Base-by-base conservation (phyloP, 192 early-diverging fungal genomes). In the Mortierella claussenii region DNA sequence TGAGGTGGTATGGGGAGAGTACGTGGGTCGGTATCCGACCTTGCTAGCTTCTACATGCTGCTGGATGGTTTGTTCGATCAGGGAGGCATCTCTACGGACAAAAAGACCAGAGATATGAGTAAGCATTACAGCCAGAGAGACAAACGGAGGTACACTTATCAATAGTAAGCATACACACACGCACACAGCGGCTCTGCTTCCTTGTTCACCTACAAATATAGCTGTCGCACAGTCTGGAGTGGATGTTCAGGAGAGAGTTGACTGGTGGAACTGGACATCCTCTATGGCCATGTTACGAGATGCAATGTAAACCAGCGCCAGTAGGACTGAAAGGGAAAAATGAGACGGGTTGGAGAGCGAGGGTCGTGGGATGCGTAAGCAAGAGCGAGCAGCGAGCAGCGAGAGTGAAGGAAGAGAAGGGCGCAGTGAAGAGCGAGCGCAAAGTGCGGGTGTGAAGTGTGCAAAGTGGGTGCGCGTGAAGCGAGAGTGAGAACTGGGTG, bases 251-350 rank as follows among this genome's bases (percentile, higher is more conserved):
- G 73, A 56, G 64, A 60, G 47, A 67, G 42, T 61, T 60, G 64
- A 42, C 59, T 66, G 63, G 53, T 67, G 57, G 59, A 67, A 76
- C 65, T 76, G 52, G 73, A 76, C 73, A 76, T 76, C 73, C 73
- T 76, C 73, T 76, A 56, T 76, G 63, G 73, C 73, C 73, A 76
- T 76, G 73, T 61, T 76, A 76, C 44, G 37, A 40, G 37, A 40
- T 40, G 37, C 37, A 40, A 40, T 13, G n/a, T n/a, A n/a, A n/a
- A n/a, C n/a, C n/a, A n/a, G n/a, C n/a, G n/a, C n/a, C n/a, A n/a
- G n/a, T n/a, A n/a, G n/a, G n/a, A n/a, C n/a, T n/a, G n/a, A n/a
- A n/a, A n/a, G n/a, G n/a, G n/a, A n/a, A n/a, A n/a, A n/a, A n/a
- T n/a, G n/a, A n/a, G n/a, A n/a, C 21, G 32, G 18, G 26, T 30